Evolutionary conservation across 768 basidiomycete species (phyloP).

Genomic region (Myochromella boudieri): DNA sequence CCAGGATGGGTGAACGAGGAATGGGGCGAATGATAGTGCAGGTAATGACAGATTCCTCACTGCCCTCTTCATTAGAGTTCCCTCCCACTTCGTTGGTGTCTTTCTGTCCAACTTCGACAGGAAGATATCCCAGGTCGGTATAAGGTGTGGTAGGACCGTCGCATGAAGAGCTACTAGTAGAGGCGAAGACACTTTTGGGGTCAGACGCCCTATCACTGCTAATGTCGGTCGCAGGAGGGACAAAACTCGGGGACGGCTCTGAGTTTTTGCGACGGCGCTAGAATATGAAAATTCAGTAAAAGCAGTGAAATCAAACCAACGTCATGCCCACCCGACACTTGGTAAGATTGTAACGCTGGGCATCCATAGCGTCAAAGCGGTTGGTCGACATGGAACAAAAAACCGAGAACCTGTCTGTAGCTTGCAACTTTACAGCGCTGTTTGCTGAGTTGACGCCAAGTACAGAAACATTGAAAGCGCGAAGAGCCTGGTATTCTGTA

Average conservation of each 20-base stretch:
- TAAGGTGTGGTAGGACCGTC: background rate
- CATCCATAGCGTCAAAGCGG: constrained; percentile 20
- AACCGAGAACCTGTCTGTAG: too few species aligned
- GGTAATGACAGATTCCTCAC: constrained; percentile 30
- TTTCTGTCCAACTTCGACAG: too few species aligned
- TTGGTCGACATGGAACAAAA: background rate
- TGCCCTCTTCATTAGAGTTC: constrained; percentile 24
- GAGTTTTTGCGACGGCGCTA: background rate
- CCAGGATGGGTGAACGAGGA: constrained; percentile 24
- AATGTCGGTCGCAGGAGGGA: too few species aligned
- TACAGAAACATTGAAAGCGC: too few species aligned
- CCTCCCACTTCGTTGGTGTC: constrained; percentile 13
- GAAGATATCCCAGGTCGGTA: too few species aligned
- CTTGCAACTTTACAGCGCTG: too few species aligned
- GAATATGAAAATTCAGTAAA: background rate
- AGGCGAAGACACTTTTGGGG: background rate
- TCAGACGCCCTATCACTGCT: background rate
- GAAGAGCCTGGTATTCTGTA: too few species aligned
- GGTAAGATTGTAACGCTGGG: constrained; percentile 26
- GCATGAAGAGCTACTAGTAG: background rate
- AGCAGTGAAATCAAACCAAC: too few species aligned
- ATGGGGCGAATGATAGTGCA: constrained; percentile 38
- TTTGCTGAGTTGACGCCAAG: too few species aligned
- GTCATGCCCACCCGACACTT: constrained; percentile 21
- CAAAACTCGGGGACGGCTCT: too few species aligned